Percentiles rank a stretch among this genome's conserved stretches.
These are phyloP conservation scores for Mucor circinelloides DNA, from an alignment of 371 early-diverging fungal genomes.

Conservation along the genomic window DNA sequence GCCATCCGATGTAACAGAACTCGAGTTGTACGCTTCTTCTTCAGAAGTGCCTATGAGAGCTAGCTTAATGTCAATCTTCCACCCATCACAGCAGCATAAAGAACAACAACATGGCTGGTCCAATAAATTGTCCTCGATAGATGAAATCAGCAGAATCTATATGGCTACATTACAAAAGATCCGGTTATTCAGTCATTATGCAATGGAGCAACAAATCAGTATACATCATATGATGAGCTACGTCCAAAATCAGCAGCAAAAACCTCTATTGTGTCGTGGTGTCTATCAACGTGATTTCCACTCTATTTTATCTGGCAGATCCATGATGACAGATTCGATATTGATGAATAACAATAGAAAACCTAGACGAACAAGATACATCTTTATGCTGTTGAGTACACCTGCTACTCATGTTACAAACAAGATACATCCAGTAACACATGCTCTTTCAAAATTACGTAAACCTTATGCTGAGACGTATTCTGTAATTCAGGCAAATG, in stretches of 20 bases:
- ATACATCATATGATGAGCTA: background rate
- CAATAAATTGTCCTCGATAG: background rate
- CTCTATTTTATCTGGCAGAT: background rate
- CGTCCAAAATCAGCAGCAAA: background rate
- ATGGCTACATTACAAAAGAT: constrained; percentile 13
- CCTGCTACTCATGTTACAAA: constrained; percentile 18
- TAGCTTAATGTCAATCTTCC: constrained; percentile 8
- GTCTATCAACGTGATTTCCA: constrained; percentile 8
- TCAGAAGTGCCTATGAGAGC: constrained; percentile 13
- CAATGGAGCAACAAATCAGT: constrained; percentile 15
- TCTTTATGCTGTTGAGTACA: constrained; percentile 32
- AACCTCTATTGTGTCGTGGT: background rate
- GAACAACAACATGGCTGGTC: constrained; percentile 11
- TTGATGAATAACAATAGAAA: constrained; percentile 10
- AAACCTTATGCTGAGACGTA: constrained; percentile 24
- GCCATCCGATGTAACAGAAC: background rate
- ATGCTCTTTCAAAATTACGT: constrained; percentile 17
- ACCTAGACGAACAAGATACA: constrained; percentile 20
- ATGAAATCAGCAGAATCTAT: constrained; percentile 7
- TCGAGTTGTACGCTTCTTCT: background rate
- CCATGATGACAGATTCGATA: background rate
- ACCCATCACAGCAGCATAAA: background rate
- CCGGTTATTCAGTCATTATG: constrained; percentile 1
- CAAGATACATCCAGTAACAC: constrained; percentile 25
- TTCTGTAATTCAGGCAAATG: background rate